Base-by-base conservation (phyloP, 2,329 filamentous ascomycete species). In the Alternaria gansuensis region DNA sequence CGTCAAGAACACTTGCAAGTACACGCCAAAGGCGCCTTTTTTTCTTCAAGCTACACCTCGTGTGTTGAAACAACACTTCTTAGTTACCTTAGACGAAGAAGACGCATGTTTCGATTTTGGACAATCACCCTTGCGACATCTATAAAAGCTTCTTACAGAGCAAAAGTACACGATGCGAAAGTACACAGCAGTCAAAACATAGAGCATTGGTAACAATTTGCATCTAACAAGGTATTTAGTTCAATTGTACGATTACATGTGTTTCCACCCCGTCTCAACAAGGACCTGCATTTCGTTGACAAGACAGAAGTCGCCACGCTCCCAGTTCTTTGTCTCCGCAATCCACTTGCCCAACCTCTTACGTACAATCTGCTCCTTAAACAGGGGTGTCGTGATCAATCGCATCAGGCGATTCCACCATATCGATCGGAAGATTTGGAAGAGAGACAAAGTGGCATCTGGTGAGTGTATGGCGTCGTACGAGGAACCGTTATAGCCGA, bases 401-500 rank as follows among this genome's bases (percentile, higher is more conserved):
- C 64, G 50, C 24, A 56, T 9, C 0, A 69, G 5, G 11, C 65
- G 59, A 36, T 43, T 66, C 31, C 63, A 17, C 66, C 66, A 67
- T 3, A 67, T 31, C 5, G 51, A 34, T 6, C 11, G 10, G 29
- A 57, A 67, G 17, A 66, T 66, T 5, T 52, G 46, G 2, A 62
- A 24, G 4, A 57, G 61, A 13, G 64, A 61, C 37, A 67, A 36
- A 13, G 29, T 17, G 17, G 52, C 63, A 10, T 64, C 33, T 3
- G 54, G 51, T 3, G 53, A 52, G 7, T 65, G 57, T 2, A 66
- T 43, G 17, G 51, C 60, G 21, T 67, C 58, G 51, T 78, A 77
- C 2, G 70, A 68, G 4, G 65, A 56, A 21, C 53, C 72, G 62
- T 81, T 86, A 70, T 91, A 92, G 2, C 83, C 88, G 5, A 92